Evolutionary conservation across 495 filamentous ascomycete genomes (phyloP), one percentile per base, ranked within the genome.

Genomic region (Aspergillus asperescens): DNA sequence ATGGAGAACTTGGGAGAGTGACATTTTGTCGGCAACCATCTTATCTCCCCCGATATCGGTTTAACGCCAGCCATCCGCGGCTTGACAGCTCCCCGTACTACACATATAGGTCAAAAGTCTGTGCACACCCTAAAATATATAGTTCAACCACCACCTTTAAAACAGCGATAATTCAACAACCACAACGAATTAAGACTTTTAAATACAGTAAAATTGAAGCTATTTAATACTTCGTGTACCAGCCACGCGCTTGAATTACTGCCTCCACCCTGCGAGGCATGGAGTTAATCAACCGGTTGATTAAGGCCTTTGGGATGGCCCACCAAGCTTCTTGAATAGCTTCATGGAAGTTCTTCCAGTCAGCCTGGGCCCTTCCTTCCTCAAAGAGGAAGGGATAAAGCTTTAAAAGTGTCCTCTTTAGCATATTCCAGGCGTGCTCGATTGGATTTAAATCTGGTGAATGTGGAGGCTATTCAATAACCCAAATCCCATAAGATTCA

Each of bases 361-460:
- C 20, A 12, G 9, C 9, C 39, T 42, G 18, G 23, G 39, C 13
- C n/a, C 16, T 42, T 24, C 39, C 39, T 24, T 42, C 19, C 19
- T 24, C 19, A 42, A 24, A 42, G 19, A 24, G 1, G 5, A 42
- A 24, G 19, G 39, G 39, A 24, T 42, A n/a, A 42, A 9, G 19
- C 39, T 42, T 24, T 12, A 42, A 3, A 24, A 42, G 16, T 7
- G 5, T 24, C 1, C 19, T 4, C 39, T 42, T 42, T 42, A 42
- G 19, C 13, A 42, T 24, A 12, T 42, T 24, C 39, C 39, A 42
- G 18, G 10, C 25, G 9, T 48, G 44, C 44, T 48, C 29, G 10
- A 48, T 48, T 16, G 29, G 44, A 28, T 48, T 48, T 34, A 48
- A 48, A 48, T 48, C 29, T 19, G 44, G 27, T 27, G 29, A 48